Percentiles rank a stretch among this genome's conserved stretches.
These are phyloP conservation scores for Phyllosticta citrichinensis DNA, from an alignment of 2,329 filamentous ascomycete genomes.

Conservation along the genomic window DNA sequence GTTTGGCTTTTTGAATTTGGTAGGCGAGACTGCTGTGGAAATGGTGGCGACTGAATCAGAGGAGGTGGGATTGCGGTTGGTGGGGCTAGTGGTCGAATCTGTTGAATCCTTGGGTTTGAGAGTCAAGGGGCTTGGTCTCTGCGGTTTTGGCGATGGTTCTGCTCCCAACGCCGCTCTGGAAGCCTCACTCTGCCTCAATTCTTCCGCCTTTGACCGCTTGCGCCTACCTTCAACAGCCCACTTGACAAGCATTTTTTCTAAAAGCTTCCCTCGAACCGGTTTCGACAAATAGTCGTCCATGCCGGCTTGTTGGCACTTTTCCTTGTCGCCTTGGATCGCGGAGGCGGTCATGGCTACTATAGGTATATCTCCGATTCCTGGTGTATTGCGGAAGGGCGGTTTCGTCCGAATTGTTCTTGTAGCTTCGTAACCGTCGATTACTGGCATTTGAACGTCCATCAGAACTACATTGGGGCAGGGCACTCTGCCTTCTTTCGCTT, in stretches of 20 bases:
- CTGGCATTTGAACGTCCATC: slow-evolving; percentile 60
- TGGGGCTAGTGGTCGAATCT: neutral
- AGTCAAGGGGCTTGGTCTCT: neutral
- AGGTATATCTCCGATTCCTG: slow-evolving; percentile 50
- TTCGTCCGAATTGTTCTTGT: slow-evolving; percentile 64
- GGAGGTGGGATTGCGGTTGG: neutral
- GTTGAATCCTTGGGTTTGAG: neutral
- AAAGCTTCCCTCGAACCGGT: slow-evolving; percentile 56
- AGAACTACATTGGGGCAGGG: slow-evolving; percentile 63
- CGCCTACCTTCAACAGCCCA: slow-evolving; percentile 47
- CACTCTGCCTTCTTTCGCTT: slow-evolving; percentile 41
- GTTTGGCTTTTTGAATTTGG: slow-evolving; percentile 20
- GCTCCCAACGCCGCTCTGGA: neutral
- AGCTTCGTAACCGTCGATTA: slow-evolving; percentile 68
- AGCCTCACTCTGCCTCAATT: neutral
- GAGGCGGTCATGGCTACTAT: slow-evolving; percentile 78
- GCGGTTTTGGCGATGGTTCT: neutral
- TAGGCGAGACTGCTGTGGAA: slow-evolving; percentile 6
- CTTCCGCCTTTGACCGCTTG: slow-evolving; percentile 13
- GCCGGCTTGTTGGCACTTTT: slow-evolving; percentile 62
- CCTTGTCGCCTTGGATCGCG: slow-evolving; percentile 65
- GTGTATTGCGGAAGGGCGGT: slow-evolving; percentile 50
- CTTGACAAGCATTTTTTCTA: slow-evolving; percentile 62
- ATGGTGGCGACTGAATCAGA: neutral
- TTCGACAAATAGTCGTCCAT: slow-evolving; percentile 73